Conservation (phyloP, 768 basidiomycete species). For the Trametopsis cervina region DNA sequence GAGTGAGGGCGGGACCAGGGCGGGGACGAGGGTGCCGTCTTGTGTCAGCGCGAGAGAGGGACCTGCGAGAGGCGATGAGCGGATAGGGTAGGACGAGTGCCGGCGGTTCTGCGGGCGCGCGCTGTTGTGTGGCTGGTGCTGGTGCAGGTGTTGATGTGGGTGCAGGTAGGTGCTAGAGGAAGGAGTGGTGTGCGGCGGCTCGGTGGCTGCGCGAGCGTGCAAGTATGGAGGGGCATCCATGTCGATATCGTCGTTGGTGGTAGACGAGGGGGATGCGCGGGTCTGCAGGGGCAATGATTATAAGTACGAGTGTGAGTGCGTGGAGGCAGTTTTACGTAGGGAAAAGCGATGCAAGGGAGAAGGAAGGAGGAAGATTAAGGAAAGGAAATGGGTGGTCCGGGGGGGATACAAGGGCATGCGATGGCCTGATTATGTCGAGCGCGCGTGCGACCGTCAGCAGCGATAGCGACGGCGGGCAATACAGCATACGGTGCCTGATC, state of each 20-base stretch:
- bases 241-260: background rate
- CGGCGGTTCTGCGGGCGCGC: background rate
- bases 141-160: background rate
- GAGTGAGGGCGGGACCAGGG: background rate
- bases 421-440: too few relatives aligned
- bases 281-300: background rate
- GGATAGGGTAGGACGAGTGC: conserved; percentile 10
- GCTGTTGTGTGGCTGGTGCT: background rate
- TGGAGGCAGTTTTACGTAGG: too few relatives aligned
- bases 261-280: background rate
- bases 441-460: too few relatives aligned
- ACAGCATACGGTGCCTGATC: too few relatives aligned
- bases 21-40: conserved; percentile 9
- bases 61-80: conserved; percentile 24
- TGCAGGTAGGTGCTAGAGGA: background rate
- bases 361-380: too few relatives aligned
- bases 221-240: background rate
- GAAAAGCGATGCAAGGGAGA: too few relatives aligned
- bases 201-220: background rate
- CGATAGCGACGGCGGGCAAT: too few relatives aligned
- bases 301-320: too few relatives aligned
- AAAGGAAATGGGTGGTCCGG: too few relatives aligned
- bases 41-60: conserved; percentile 17
- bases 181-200: background rate
- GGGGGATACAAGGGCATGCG: too few relatives aligned